Conservation (phyloP, 1,284 basidiomycete genomes). For the Malassezia yamatoensis region DNA sequence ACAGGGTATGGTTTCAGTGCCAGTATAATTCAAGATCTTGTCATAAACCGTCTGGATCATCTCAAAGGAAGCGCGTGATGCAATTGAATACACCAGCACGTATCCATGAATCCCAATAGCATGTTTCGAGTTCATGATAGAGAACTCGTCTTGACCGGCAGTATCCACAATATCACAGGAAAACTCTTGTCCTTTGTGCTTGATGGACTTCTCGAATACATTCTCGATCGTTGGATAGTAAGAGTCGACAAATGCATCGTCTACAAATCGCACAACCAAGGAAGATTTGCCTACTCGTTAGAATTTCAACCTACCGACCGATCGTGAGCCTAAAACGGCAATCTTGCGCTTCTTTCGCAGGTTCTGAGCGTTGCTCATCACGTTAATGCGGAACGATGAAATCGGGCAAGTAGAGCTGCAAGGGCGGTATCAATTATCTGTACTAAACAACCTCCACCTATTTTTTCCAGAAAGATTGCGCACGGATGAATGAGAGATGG, state of each 20-base stretch:
- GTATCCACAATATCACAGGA: slow-evolving; percentile 98
- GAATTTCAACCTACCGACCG: slow-evolving; percentile 28
- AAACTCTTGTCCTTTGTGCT: slow-evolving; percentile 72
- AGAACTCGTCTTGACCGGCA: slow-evolving; percentile 85
- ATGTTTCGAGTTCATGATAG: slow-evolving; percentile 68
- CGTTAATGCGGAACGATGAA: background rate
- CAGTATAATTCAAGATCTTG: slow-evolving; percentile 92
- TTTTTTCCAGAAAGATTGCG: background rate
- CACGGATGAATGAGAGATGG: background rate
- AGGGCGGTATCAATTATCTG: too few species aligned
- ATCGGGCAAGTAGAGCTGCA: too few species aligned
- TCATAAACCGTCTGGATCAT: slow-evolving; percentile 92
- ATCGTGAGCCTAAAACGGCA: slow-evolving; percentile 45
- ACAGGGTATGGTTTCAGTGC: slow-evolving; percentile 78
- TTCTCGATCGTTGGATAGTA: slow-evolving; percentile 94
- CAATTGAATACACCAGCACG: slow-evolving; percentile 87
- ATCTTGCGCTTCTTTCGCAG: slow-evolving; percentile 45
- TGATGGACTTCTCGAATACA: slow-evolving; percentile 73
- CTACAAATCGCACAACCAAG: slow-evolving; percentile 51
- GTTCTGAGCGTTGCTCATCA: slow-evolving; percentile 9
- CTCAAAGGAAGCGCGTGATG: slow-evolving; percentile 82
- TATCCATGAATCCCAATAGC: slow-evolving; percentile 74
- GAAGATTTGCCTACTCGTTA: slow-evolving; percentile 62
- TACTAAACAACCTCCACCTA: background rate
- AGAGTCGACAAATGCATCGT: slow-evolving; percentile 56